phyloP scores from a whole-genome alignment of 2,329 filamentous ascomycete genomes.

The Aspergillus terreus region DNA sequence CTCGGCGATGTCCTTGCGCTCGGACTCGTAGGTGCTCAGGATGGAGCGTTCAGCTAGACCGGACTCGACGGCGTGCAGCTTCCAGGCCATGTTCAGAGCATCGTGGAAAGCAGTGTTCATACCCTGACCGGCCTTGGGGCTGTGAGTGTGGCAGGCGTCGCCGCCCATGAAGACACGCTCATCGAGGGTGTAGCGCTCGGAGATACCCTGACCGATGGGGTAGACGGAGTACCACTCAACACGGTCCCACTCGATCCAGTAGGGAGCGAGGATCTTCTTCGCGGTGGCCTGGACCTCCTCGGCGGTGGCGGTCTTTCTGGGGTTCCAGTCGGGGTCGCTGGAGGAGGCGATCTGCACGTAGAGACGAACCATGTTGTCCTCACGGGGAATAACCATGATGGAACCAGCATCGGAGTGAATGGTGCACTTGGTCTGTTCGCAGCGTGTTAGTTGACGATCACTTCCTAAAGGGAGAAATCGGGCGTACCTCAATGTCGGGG shows the following conservation, averaged over 20 bases:
- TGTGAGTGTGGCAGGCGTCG: constrained; percentile 62
- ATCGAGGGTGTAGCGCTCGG: constrained; percentile 62
- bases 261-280: constrained; percentile 58
- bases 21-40: constrained; percentile 79
- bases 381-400: constrained; percentile 59
- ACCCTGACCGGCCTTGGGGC: constrained; percentile 62
- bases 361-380: constrained; percentile 48
- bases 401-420: constrained; percentile 62
- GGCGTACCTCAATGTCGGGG: constrained; percentile 56
- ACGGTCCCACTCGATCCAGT: constrained; percentile 60
- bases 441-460: constrained; percentile 1
- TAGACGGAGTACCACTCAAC: constrained; percentile 66
- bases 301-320: constrained; percentile 56
- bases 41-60: constrained; percentile 73
- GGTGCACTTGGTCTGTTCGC: constrained; percentile 59
- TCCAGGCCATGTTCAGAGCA: constrained; percentile 90
- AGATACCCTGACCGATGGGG: constrained; percentile 62
- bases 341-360: constrained; percentile 60
- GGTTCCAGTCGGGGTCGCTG: constrained; percentile 58
- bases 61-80: constrained; percentile 84
- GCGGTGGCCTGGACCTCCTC: constrained; percentile 58
- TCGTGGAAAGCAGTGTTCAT: constrained; percentile 60
- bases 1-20: constrained; percentile 81
- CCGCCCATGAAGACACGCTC: constrained; percentile 65
- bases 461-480: not conserved